phyloP scores from a whole-genome alignment of 2,329 filamentous ascomycete species.

The Nothopassalora personata region DNA sequence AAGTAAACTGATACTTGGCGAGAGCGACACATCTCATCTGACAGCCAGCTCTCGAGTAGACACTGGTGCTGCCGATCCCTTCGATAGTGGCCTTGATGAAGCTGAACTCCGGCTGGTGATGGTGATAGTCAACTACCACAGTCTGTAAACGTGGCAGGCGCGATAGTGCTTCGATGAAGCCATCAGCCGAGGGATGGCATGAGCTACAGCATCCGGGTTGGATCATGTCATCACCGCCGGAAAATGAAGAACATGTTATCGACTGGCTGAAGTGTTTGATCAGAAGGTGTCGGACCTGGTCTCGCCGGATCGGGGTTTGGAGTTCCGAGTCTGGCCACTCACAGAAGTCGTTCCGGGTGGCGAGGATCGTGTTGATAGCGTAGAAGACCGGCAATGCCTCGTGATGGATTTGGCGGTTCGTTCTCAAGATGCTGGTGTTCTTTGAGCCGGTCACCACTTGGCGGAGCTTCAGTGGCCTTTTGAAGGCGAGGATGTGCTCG shows the following conservation, averaged over 20 bases:
- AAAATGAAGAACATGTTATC: conserved; percentile 18
- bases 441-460: conserved; percentile 22
- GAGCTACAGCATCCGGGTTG: conserved; percentile 17
- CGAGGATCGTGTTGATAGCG: conserved; percentile 39
- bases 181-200: conserved; percentile 13
- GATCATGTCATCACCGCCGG: conserved; percentile 14
- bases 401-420: conserved; percentile 40
- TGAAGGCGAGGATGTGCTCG: conserved; percentile 13
- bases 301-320: conserved; percentile 15
- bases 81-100: conserved; percentile 16
- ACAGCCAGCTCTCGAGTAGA: conserved; percentile 6
- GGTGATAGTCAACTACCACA: conserved; percentile 13
- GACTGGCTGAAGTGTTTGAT: conserved; percentile 17
- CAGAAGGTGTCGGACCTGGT: conserved; percentile 13
- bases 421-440: conserved; percentile 29
- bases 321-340: conserved; percentile 10
- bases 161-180: conserved; percentile 12
- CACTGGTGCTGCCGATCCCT: conserved; percentile 6
- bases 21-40: conserved; percentile 6
- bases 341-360: conserved; percentile 19
- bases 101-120: conserved; percentile 14
- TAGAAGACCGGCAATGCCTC: conserved; percentile 44
- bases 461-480: conserved; percentile 18
- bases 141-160: conserved; percentile 10
- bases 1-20: conserved; percentile 9